Conservation (phyloP, 2,329 filamentous ascomycete species). For the Hymenoscyphus repandus region DNA sequence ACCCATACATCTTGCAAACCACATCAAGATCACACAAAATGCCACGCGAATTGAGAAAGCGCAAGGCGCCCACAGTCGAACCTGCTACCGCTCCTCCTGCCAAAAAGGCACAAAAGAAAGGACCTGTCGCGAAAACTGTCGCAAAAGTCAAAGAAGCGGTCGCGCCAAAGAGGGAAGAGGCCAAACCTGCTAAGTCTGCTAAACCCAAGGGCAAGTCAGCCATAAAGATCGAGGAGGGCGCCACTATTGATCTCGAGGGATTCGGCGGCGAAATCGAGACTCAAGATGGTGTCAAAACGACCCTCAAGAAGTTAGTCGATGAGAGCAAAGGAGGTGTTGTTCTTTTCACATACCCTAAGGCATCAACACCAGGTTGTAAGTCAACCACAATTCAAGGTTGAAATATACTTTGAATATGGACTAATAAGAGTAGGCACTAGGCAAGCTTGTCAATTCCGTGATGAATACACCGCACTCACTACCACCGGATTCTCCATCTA, state of each 20-base stretch:
- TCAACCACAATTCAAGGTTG: constrained; percentile 13
- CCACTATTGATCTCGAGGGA: constrained; percentile 49
- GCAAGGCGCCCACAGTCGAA: constrained; percentile 47
- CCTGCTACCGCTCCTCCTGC: constrained; percentile 41
- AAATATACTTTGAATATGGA: not conserved
- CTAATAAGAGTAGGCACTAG: constrained; percentile 64
- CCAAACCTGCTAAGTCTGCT: constrained; percentile 27
- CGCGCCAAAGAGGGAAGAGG: constrained; percentile 15
- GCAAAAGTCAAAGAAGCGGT: constrained; percentile 35
- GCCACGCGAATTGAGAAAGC: constrained; percentile 56
- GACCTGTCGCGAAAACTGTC: constrained; percentile 35
- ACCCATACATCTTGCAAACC: constrained; percentile 7
- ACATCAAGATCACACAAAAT: constrained; percentile 33
- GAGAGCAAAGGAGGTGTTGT: constrained; percentile 82
- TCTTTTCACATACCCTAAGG: constrained; percentile 92
- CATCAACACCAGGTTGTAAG: constrained; percentile 92
- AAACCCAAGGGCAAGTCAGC: constrained; percentile 23
- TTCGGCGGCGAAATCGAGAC: constrained; percentile 74
- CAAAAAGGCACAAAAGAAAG: constrained; percentile 44
- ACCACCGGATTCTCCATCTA: constrained; percentile 79
- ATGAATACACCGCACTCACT: constrained; percentile 72
- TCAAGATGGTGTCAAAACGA: constrained; percentile 76
- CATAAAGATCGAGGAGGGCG: constrained; percentile 44
- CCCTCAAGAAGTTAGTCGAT: constrained; percentile 73
- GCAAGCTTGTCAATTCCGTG: constrained; percentile 90